Base-by-base conservation (phyloP, 1,139 yeast genomes). In the Pneumocystis sp. region DNA sequence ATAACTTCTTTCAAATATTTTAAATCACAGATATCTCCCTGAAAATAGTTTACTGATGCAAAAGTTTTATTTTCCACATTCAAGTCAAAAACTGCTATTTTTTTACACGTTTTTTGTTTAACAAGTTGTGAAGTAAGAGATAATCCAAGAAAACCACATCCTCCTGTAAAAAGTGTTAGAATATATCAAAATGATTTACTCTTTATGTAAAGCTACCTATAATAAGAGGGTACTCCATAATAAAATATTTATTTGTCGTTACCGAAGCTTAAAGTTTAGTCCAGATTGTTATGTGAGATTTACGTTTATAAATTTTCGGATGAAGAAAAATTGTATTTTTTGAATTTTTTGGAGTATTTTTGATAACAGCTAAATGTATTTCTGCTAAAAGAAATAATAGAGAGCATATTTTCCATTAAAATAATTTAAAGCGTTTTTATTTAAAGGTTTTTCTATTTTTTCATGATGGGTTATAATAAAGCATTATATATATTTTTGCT, bases 131-230 rank as follows among this genome's bases (percentile, higher is more conserved):
- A 91, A 63, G 93, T 84, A 70, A 95, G 79, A 72, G 93, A 97
- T 63, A 89, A 83, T 1, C 99, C 99, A 44, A 95, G 81, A 72
- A 95, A 95, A 0, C 99, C 99, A 2, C 96, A 80, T 3, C 98
- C 98, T 63, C 98, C 98, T 50, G 83, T 44, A 93, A 79, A 57
- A 3, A 17, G 7, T 3, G 7, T 42, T 5, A 40, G 21, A 17
- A 42, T 19, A 2, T n/a, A 2, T 6, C 10, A n/a, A 42, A n/a
- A 42, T 42, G 8, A n/a, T 42, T 10, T 7, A n/a, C 8, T 37
- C 15, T 37, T 12, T 7, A 37, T 10, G 10, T 4, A 37, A 37
- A 15, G 3, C 6, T 50, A 50, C 57, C 57, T 50, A 50, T 25
- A 12, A 50, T 25, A 25, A 50, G 57, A 3, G 57, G 57, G 12